These are phyloP conservation scores for Cardamine occulta DNA, from an alignment of 345 rosid genomes.

Conservation along the genomic window DNA sequence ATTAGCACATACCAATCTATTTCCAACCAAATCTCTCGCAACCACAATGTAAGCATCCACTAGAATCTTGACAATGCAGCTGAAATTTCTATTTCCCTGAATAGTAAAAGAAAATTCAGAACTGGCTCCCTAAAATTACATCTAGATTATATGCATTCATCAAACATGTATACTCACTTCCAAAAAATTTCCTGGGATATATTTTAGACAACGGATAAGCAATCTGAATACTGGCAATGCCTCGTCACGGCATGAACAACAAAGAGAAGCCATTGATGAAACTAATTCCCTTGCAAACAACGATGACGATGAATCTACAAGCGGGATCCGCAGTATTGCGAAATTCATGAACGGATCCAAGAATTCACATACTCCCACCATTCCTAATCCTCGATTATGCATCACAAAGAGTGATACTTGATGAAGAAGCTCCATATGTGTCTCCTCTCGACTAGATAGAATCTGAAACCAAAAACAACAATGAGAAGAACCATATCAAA, in stretches of 20 bases:
- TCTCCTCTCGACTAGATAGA: constrained; percentile 66
- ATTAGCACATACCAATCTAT: constrained; percentile 54
- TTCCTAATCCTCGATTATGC: constrained; percentile 53
- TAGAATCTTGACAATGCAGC: constrained; percentile 51
- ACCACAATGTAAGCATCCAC: constrained; percentile 70
- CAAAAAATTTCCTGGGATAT: constrained; percentile 50
- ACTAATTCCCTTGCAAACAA: constrained; percentile 64
- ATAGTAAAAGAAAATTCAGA: constrained; percentile 38
- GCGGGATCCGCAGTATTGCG: constrained; percentile 56
- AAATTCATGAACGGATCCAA: constrained; percentile 70
- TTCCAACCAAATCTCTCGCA: constrained; percentile 58
- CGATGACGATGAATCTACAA: constrained; percentile 48
- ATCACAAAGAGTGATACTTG: constrained; percentile 71
- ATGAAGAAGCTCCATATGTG: constrained; percentile 64
- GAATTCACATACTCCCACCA: constrained; percentile 73
- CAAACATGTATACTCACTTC: constrained; percentile 54
- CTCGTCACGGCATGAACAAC: constrained; percentile 67
- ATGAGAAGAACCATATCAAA: background rate
- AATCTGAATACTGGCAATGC: constrained; percentile 67
- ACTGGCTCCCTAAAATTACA: background rate
- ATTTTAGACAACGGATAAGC: constrained; percentile 58
- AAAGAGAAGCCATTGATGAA: constrained; percentile 71
- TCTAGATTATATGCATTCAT: constrained; percentile 6
- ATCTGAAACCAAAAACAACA: constrained; percentile 54
- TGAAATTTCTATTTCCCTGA: constrained; percentile 65